phyloP scores from a whole-genome alignment of 805 yeast genomes.

The Debaryomyces castellii region DNA sequence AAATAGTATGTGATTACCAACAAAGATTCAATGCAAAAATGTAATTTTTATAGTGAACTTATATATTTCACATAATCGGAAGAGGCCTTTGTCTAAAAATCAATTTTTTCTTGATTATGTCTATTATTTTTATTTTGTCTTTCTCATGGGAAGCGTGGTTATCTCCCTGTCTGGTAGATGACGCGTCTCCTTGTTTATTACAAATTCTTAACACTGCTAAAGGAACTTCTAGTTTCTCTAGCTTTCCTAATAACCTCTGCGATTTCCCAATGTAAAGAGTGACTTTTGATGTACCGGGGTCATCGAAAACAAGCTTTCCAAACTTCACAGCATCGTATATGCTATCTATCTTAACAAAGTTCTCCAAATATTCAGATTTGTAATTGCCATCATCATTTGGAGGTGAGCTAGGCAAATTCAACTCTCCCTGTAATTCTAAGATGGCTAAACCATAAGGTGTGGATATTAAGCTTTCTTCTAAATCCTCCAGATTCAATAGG shows the following conservation, averaged over 20 bases:
- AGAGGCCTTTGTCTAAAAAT: conserved; percentile 69
- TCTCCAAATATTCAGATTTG: conserved; percentile 25
- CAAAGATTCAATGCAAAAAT: conserved; percentile 8
- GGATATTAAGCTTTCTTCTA: conserved; percentile 17
- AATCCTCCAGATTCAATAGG: conserved; percentile 4
- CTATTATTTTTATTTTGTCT: conserved; percentile 50
- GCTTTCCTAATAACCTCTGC: conserved; percentile 64
- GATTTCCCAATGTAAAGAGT: conserved; percentile 65
- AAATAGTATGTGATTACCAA: background rate
- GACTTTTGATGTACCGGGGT: conserved; percentile 40
- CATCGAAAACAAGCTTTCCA: conserved; percentile 50
- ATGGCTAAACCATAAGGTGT: conserved; percentile 61
- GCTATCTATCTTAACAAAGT: conserved; percentile 34
- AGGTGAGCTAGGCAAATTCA: conserved; percentile 42
- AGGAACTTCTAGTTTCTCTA: conserved; percentile 62
- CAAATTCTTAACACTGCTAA: conserved; percentile 58
- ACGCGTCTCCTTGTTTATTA: conserved; percentile 7
- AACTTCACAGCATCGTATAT: conserved; percentile 48
- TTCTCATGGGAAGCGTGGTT: conserved; percentile 8
- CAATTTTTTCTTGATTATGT: conserved; percentile 57
- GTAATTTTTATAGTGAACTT: background rate
- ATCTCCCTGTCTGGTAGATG: conserved; percentile 1
- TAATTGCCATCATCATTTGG: conserved; percentile 34
- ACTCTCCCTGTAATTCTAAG: conserved; percentile 73
- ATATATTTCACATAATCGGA: conserved; percentile 62